Percentiles rank a stretch among this genome's conserved stretches.
phyloP scores from a whole-genome alignment of 176 grass and related monocot species.

The Musa beccarii region DNA sequence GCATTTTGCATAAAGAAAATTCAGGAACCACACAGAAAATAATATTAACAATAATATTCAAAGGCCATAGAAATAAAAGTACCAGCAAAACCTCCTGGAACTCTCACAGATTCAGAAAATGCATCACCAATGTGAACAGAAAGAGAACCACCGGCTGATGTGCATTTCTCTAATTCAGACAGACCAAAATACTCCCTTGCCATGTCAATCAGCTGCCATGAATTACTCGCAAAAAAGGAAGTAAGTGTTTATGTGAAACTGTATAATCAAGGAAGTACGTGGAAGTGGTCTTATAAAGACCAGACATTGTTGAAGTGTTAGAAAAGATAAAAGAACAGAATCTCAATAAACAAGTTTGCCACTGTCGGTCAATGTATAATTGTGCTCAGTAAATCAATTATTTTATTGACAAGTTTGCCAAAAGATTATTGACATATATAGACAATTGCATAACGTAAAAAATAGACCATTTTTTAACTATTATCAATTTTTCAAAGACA shows the following conservation, averaged over 20 bases:
- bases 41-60: neutral
- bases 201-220: conserved; percentile 67
- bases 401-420: neutral
- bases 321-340: neutral
- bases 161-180: conserved; percentile 66
- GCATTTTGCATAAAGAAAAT: neutral
- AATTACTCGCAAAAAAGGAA: conserved; percentile 5
- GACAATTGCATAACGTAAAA: too few species aligned
- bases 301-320: neutral
- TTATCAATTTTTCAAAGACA: too few species aligned
- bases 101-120: conserved; percentile 61
- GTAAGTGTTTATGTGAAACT: neutral
- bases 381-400: neutral
- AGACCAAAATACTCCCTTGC: conserved; percentile 83
- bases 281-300: neutral
- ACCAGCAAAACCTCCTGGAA: conserved; percentile 88
- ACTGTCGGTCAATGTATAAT: neutral
- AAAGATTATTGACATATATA: neutral
- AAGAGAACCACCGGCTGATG: conserved; percentile 68
- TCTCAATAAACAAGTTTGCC: neutral
- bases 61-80: neutral
- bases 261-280: neutral
- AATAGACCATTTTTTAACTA: too few species aligned
- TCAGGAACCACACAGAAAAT: neutral
- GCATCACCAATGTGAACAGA: conserved; percentile 72